A percentile compares a stretch with the other conserved stretches of the same genome.
Evolutionary conservation across 2,329 filamentous ascomycete genomes (phyloP).

Genomic region (Alternaria alternata): DNA sequence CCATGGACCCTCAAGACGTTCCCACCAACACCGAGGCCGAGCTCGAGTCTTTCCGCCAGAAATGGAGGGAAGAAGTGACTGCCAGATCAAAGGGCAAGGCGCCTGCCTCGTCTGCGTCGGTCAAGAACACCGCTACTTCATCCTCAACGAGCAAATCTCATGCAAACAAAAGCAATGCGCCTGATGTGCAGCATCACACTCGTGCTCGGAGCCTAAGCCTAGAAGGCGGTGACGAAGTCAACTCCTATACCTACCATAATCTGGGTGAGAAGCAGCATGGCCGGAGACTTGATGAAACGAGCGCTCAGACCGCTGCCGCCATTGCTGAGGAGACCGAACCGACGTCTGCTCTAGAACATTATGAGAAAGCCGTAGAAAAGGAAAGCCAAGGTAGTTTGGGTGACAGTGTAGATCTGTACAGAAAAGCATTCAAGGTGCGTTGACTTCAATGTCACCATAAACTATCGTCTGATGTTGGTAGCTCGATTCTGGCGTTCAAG

Average conservation of each 20-base stretch:
- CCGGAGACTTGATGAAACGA: slow-evolving; percentile 54
- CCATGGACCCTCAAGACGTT: slow-evolving; percentile 29
- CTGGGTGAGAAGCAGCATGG: slow-evolving; percentile 57
- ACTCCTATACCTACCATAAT: slow-evolving; percentile 55
- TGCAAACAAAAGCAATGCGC: slow-evolving; percentile 34
- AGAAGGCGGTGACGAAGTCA: slow-evolving; percentile 52
- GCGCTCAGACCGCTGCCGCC: slow-evolving; percentile 43
- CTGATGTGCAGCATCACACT: slow-evolving; percentile 28
- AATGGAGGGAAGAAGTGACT: slow-evolving; percentile 85
- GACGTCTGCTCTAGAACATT: slow-evolving; percentile 85
- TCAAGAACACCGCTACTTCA: slow-evolving; percentile 23
- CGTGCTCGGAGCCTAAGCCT: slow-evolving; percentile 39
- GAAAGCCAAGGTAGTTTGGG: slow-evolving; percentile 86
- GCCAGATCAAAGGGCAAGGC: slow-evolving; percentile 55
- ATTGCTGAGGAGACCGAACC: slow-evolving; percentile 60
- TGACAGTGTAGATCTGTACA: slow-evolving; percentile 86
- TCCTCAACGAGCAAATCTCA: slow-evolving; percentile 31
- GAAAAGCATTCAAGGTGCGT: slow-evolving; percentile 84
- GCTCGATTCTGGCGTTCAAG: slow-evolving; percentile 86
- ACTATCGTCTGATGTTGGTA: slow-evolving; percentile 47
- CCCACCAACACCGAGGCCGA: slow-evolving; percentile 63
- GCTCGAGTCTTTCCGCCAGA: slow-evolving; percentile 82
- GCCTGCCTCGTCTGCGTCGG: slow-evolving; percentile 17
- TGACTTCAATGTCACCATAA: not conserved
- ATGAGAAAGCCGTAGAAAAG: slow-evolving; percentile 88